Percentiles rank a stretch among this genome's conserved stretches.
phyloP scores from a whole-genome alignment of 2,329 filamentous ascomycete genomes.

The Penicillium rolfsii region DNA sequence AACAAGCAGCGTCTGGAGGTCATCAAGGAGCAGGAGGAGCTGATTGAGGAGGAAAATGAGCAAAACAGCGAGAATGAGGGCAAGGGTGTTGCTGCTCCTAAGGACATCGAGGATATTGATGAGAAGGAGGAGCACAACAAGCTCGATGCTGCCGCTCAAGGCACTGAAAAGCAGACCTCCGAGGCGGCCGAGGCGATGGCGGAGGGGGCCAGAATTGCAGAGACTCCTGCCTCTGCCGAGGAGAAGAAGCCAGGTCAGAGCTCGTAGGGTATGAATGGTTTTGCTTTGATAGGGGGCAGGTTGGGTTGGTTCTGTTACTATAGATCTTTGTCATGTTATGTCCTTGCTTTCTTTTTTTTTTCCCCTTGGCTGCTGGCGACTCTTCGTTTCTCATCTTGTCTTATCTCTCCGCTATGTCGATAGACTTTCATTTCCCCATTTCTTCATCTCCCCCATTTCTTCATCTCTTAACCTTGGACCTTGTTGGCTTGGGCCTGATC shows the following conservation, averaged over 20 bases:
- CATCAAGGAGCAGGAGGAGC: conserved; percentile 95
- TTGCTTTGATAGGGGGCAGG: conserved; percentile 16
- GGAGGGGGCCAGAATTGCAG: conserved; percentile 44
- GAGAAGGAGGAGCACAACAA: conserved; percentile 74
- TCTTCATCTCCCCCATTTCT: not conserved
- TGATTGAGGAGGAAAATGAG: conserved; percentile 95
- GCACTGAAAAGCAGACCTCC: conserved; percentile 47
- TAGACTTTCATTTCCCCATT: conserved; percentile 25
- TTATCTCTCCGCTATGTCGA: conserved; percentile 28
- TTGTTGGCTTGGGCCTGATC: conserved; percentile 9
- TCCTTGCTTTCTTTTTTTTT: conserved; percentile 9
- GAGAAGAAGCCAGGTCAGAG: conserved; percentile 33
- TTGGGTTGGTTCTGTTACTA: conserved; percentile 11
- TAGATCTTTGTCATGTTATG: conserved; percentile 20
- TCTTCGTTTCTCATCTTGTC: conserved; percentile 29
- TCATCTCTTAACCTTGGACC: conserved; percentile 9
- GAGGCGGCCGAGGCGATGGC: conserved; percentile 50
- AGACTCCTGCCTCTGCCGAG: conserved; percentile 26
- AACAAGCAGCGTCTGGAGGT: conserved; percentile 99
- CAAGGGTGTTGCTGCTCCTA: conserved; percentile 72
- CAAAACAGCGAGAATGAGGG: conserved; percentile 82
- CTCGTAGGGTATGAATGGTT: conserved; percentile 22
- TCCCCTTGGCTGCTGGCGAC: conserved; percentile 4
- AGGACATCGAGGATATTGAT: conserved; percentile 90
- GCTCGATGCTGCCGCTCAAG: conserved; percentile 52